These are phyloP conservation scores for Erodium texanum DNA, from an alignment of 441 rosid genomes.

Conservation along the genomic window DNA sequence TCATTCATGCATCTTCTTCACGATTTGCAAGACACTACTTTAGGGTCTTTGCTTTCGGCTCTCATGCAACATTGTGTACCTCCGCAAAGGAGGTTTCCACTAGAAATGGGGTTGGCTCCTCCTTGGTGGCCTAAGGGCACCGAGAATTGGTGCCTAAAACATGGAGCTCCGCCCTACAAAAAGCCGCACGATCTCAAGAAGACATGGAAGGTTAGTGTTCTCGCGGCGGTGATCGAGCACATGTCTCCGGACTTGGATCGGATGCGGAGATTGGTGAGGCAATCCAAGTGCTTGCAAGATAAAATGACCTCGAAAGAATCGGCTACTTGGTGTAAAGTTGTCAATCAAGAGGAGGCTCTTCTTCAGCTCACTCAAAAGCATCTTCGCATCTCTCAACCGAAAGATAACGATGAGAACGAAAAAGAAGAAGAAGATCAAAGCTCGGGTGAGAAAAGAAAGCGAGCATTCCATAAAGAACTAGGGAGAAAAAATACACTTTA, in stretches of 20 bases:
- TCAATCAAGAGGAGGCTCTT: slow-evolving; percentile 70
- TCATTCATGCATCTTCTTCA: slow-evolving; percentile 36
- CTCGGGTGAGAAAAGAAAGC: background rate
- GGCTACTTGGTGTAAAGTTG: slow-evolving; percentile 88
- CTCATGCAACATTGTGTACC: slow-evolving; percentile 98
- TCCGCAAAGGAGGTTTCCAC: slow-evolving; percentile 87
- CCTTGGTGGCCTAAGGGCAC: slow-evolving; percentile 98
- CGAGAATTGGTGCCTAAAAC: slow-evolving; percentile 82
- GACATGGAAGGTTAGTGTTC: slow-evolving; percentile 95
- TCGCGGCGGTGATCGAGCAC: slow-evolving; percentile 92
- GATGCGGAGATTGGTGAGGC: slow-evolving; percentile 80
- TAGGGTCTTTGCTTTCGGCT: slow-evolving; percentile 83
- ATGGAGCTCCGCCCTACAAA: slow-evolving; percentile 66
- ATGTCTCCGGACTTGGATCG: slow-evolving; percentile 92
- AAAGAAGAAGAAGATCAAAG: no score
- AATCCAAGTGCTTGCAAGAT: slow-evolving; percentile 97
- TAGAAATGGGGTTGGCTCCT: slow-evolving; percentile 78
- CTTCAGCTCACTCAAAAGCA: slow-evolving; percentile 26
- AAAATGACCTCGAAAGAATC: slow-evolving; percentile 99
- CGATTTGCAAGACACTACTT: slow-evolving; percentile 89
- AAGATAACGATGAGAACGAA: background rate
- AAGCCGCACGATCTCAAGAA: slow-evolving; percentile 95
- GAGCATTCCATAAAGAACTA: background rate
- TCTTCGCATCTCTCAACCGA: background rate
- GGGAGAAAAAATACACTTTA: no score